A percentile compares a stretch with the other conserved stretches of the same genome.
These are phyloP conservation scores for Hyphopichia fennica DNA, from an alignment of 1,139 yeast genomes.

Conservation along the genomic window DNA sequence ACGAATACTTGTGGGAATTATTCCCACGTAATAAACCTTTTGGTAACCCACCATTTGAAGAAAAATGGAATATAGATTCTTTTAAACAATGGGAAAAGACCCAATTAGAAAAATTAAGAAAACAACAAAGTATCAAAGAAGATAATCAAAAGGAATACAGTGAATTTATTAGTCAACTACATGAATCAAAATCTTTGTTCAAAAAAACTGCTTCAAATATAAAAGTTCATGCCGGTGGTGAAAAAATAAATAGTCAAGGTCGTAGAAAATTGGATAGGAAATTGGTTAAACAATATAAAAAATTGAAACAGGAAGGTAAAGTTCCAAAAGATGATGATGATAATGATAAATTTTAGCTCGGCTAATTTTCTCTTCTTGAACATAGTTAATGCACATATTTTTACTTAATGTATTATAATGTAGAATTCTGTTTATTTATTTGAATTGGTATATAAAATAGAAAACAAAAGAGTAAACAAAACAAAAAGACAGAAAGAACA, in stretches of 20 bases:
- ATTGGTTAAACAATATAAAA: slow-evolving; percentile 27
- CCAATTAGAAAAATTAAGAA: slow-evolving; percentile 19
- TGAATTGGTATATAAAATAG: not conserved
- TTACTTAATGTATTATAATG: too few relatives aligned
- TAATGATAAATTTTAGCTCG: slow-evolving; percentile 6
- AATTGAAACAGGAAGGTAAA: slow-evolving; percentile 26
- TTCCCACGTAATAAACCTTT: slow-evolving; percentile 37
- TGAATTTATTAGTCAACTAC: slow-evolving; percentile 20
- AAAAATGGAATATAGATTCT: slow-evolving; percentile 19
- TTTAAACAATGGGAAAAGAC: slow-evolving; percentile 41
- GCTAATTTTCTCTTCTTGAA: not conserved
- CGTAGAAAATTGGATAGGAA: slow-evolving; percentile 34
- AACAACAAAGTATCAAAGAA: slow-evolving; percentile 15
- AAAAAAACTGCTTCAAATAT: slow-evolving; percentile 11
- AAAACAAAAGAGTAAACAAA: not conserved
- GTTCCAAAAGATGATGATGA: slow-evolving; percentile 12
- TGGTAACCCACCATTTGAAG: slow-evolving; percentile 39
- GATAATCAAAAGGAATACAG: slow-evolving; percentile 18
- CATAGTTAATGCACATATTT: not conserved
- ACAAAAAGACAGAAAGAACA: not conserved
- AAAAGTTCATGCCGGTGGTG: not conserved
- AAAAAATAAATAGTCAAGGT: slow-evolving; percentile 14
- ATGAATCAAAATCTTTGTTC: slow-evolving; percentile 22
- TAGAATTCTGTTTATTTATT: too few relatives aligned
- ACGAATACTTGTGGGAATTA: slow-evolving; percentile 42